These are phyloP conservation scores for Tuctoria greenei DNA, from an alignment of 176 grass and related monocot genomes.

Conservation along the genomic window DNA sequence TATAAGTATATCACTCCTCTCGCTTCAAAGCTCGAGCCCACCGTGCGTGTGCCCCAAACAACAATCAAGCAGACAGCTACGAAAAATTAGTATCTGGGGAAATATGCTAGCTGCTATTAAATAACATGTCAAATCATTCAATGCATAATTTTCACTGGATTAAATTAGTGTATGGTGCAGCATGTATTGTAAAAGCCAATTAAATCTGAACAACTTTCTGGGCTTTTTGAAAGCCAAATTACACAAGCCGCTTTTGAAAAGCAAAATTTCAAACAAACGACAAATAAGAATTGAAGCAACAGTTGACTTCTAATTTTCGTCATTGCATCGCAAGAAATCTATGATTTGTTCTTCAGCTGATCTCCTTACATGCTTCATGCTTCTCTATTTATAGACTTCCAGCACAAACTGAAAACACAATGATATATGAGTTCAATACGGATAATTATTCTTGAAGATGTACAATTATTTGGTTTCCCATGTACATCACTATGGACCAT, in stretches of 20 bases:
- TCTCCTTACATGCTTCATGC: background rate
- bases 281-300: background rate
- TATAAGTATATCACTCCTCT: background rate
- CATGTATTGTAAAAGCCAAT: too few relatives aligned
- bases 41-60: background rate
- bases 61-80: background rate
- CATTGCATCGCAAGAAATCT: background rate
- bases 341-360: background rate
- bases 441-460: slow-evolving; percentile 33
- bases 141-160: background rate
- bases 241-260: too few relatives aligned
- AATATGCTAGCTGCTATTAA: background rate
- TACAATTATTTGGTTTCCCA: slow-evolving; percentile 47
- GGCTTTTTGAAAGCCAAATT: too few relatives aligned
- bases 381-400: background rate
- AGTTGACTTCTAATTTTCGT: background rate
- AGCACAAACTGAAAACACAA: background rate
- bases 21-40: background rate
- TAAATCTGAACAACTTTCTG: too few relatives aligned
- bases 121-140: background rate
- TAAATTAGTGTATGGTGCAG: background rate
- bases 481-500: background rate
- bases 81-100: background rate
- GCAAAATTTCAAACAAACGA: background rate
- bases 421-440: slow-evolving; percentile 15